A percentile compares a stretch with the other conserved stretches of the same genome.
These are phyloP conservation scores for Paraleonurus japonicus DNA, from an alignment of 257 asterid genomes.

Conservation along the genomic window DNA sequence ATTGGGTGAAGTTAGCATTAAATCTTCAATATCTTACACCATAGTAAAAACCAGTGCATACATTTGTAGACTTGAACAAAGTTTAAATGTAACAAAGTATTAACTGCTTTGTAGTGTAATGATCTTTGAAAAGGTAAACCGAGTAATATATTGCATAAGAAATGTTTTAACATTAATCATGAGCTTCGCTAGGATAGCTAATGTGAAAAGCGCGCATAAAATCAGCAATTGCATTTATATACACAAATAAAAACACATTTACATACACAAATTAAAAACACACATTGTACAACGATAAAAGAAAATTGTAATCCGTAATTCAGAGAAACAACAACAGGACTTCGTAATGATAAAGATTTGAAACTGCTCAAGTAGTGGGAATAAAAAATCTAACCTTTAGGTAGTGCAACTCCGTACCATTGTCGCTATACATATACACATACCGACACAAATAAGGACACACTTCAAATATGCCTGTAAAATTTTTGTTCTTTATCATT, in stretches of 20 bases:
- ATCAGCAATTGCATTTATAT: background rate
- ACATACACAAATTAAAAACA: too few relatives aligned
- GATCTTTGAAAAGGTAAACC: background rate
- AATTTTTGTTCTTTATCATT: background rate
- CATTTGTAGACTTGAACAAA: background rate
- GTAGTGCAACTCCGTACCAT: conserved; percentile 87
- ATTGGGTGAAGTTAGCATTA: background rate
- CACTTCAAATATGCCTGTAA: conserved; percentile 11
- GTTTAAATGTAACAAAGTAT: background rate
- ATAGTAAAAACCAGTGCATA: background rate
- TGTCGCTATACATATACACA: conserved; percentile 71
- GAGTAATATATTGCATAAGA: background rate
- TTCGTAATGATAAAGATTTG: background rate
- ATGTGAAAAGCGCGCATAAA: background rate
- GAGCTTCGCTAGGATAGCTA: conserved; percentile 4
- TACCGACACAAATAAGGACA: conserved; percentile 53
- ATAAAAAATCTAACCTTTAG: conserved; percentile 65
- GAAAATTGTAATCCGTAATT: background rate
- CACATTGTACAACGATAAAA: background rate
- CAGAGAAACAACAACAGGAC: background rate
- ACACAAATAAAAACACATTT: background rate
- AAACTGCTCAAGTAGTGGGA: conserved; percentile 4
- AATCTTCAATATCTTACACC: background rate
- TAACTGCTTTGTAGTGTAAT: background rate
- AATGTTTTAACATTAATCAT: background rate